These are phyloP conservation scores for Kuraishia ogatae DNA, from an alignment of 805 yeast genomes.

Conservation along the genomic window DNA sequence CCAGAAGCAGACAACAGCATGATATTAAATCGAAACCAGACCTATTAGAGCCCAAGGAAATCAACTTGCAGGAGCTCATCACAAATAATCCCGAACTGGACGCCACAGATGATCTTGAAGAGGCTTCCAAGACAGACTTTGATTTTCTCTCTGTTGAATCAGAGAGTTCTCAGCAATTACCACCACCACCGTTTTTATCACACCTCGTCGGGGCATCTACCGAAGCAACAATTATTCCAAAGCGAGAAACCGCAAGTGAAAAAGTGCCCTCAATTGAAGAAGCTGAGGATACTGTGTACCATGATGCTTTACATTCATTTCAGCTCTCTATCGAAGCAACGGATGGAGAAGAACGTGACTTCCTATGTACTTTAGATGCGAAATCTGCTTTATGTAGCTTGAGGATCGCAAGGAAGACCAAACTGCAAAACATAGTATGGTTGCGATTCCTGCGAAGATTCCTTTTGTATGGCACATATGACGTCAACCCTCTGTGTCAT, in stretches of 20 bases:
- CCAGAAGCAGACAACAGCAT: background rate
- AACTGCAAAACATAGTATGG: background rate
- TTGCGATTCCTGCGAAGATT: background rate
- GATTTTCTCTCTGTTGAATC: background rate
- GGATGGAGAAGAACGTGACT: background rate
- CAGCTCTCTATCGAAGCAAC: background rate
- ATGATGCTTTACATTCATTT: background rate
- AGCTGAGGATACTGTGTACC: background rate
- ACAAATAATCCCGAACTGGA: background rate
- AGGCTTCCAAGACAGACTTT: background rate
- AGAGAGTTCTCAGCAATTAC: background rate
- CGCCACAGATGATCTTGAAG: background rate
- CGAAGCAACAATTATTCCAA: background rate
- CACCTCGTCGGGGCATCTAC: background rate
- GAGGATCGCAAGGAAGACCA: background rate
- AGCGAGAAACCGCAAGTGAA: background rate
- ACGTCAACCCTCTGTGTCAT: background rate
- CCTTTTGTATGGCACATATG: conserved; percentile 1
- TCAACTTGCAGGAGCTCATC: background rate
- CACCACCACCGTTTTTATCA: background rate
- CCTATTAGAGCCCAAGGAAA: background rate
- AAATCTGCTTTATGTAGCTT: background rate
- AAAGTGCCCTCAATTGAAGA: background rate
- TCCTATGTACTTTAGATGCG: background rate
- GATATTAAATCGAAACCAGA: background rate